Evolutionary conservation across 129 eudicot genomes (phyloP).

Genomic region (Sambucus nigra): DNA sequence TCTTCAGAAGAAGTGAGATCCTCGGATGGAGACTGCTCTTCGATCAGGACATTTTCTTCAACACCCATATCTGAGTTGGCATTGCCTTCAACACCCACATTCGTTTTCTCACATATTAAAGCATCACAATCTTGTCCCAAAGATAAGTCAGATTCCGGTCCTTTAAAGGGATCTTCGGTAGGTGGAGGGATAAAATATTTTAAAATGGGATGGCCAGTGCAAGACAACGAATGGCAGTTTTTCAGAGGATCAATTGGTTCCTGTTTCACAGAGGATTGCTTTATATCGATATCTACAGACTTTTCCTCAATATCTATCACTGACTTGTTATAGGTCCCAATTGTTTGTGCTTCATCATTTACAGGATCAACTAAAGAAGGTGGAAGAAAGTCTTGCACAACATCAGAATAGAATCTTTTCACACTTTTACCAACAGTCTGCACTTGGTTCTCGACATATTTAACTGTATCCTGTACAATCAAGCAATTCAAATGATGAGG

Average conservation of each 20-base stretch:
- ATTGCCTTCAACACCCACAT: slow-evolving; percentile 13
- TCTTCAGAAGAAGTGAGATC: slow-evolving; percentile 7
- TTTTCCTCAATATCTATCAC: slow-evolving; percentile 12
- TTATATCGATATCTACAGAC: slow-evolving; percentile 4
- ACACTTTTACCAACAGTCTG: slow-evolving; percentile 32
- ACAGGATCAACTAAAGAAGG: slow-evolving; percentile 15
- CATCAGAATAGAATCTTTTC: slow-evolving; percentile 33
- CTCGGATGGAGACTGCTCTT: slow-evolving; percentile 7
- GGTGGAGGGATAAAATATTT: slow-evolving; percentile 13
- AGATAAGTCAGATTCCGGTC: slow-evolving; percentile 8
- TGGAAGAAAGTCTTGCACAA: slow-evolving; percentile 39
- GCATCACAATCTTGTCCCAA: slow-evolving; percentile 12
- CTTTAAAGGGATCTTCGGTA: background rate
- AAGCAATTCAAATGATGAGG: no score
- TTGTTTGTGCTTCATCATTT: slow-evolving; percentile 14
- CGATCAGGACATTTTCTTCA: slow-evolving; percentile 12
- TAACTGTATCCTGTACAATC: no score
- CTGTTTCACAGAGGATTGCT: slow-evolving; percentile 8
- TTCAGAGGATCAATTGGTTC: slow-evolving; percentile 8
- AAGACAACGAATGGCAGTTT: slow-evolving; percentile 1
- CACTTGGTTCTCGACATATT: slow-evolving; percentile 42
- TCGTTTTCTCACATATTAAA: slow-evolving; percentile 15
- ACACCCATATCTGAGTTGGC: slow-evolving; percentile 11
- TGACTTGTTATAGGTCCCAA: slow-evolving; percentile 13
- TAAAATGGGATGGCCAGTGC: slow-evolving; percentile 5